Evolutionary conservation across 164 flowering plant genomes (phyloP), one percentile per base, ranked within the genome.

Genomic region (Aristolochia contorta): DNA sequence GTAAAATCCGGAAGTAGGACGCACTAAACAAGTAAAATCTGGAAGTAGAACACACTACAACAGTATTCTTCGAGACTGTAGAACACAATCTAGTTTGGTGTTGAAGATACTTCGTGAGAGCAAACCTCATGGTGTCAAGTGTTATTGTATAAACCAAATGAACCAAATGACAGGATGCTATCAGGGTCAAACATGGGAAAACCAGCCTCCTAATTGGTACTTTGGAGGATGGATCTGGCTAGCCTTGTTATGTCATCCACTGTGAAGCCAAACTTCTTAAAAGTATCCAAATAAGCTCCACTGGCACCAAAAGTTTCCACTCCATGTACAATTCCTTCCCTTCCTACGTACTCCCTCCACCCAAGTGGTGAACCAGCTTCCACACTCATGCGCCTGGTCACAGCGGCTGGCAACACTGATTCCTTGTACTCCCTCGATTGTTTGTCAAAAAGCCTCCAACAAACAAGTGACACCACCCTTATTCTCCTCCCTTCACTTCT

Each of bases 341-440:
- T 48, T 63, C 96, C 96, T 23, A 91, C 85, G 61, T 79, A 66
- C 78, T 83, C 82, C 47, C 54, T 65, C 99, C 99, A 93, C 55
- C 99, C 96, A 53, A 93, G 88, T 47, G 97, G 86, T 13, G 93
- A 66, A 22, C 87, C 99, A 54, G 97, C 96, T 72, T 93, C 99
- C 63, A 93, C 81, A 73, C 97, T 90, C 43, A 93, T 84, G 66
- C 97, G 79, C 57, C 86, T 89, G 18, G 95, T 57, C 3, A 89
- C 94, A 51, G 76, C 74, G 2, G 81, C 74, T 13, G 99, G 99
- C 43, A 93, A 75, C 47, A 93, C 96, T 66, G 89, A 84, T 67
- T 93, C 97, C 82, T 86, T 93, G 73, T 93, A 93, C 22, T 74
- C 87, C 51, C 73, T 92, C 1, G 95, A 75, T 63, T 93, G 99